Base-by-base conservation (phyloP, 2,329 filamentous ascomycete species). In the Trichophyton mentagrophytes region DNA sequence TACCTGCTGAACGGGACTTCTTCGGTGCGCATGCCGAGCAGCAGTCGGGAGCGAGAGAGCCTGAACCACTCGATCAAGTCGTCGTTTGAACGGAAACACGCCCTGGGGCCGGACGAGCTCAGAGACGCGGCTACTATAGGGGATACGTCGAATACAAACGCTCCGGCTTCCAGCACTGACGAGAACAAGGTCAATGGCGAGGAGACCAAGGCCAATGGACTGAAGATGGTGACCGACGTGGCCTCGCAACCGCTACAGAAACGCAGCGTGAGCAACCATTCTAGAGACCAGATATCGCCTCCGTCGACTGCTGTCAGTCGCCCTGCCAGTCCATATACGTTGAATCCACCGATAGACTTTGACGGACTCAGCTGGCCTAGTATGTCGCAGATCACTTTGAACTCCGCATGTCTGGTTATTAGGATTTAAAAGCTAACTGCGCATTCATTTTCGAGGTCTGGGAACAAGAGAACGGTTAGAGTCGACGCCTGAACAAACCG, bases 61-160 rank as follows among this genome's bases (percentile, higher is more conserved):
- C 76, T 85, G 60, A 80, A 79, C 66, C 77, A 81, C 17, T 81
- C 83, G 25, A 85, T 86, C 62, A 74, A 80, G 65, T 78, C 78
- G 5, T 84, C 82, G 13, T 83, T 82, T 69, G 74, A 75, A 36
- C 75, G 74, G 27, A 57, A 57, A 33, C 55, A 44, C 22, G 55
- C 27, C 17, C 36, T 57, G 40, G 55, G 22, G 2, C 55, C 55
- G 13, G 51, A 55, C 0, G 51, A 55, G 51, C 51, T 55, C 9
- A 76, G 75, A 64, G 73, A 76, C 59, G 72, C 76, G 0, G 68
- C 81, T 51, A 74, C 78, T 64, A 73, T 79, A 13, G 60, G 62
- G 6, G 40, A 62, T 17, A 13, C 58, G 6, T 27, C 40, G 9
- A 58, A 61, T n/a, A 36, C 49, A n/a, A 36, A 20, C 6, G 15